Evolutionary conservation across 2,329 filamentous ascomycete genomes (phyloP), one percentile per base, ranked within the genome.

Genomic region (Talaromyces sp.): DNA sequence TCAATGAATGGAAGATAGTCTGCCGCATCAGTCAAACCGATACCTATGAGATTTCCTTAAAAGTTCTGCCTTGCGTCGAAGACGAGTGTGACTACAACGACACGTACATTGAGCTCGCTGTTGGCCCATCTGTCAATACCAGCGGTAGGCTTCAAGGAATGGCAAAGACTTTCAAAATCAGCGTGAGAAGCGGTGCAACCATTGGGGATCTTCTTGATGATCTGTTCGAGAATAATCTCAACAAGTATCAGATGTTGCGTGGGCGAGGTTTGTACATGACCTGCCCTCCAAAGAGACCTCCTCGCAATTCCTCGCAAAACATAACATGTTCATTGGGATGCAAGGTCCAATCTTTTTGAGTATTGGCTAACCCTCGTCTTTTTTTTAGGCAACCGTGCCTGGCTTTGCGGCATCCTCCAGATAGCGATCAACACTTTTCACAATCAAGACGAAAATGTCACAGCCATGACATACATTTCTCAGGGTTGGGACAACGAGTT

Each of bases 131-230:
- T 11, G n/a, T 56, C 1, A 39, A 22, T 17, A 17, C 1, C 3
- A 40, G 33, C n/a, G 54, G 54, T 0, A 39, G 41, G 35, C 22
- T 50, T 4, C 22, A 22, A 7, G 54, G 54, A 11, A 56, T 56
- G 43, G 35, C 54, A 6, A 56, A 56, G n/a, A 56, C 54, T 1
- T 37, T 56, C 10, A 50, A 40, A 33, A 33, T 56, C 10, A 17
- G 41, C 5, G 13, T 40, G 2, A 19, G 15, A 2, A 13, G 22
- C 5, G 41, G 36, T 6, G 25, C 33, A 2, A 56, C 54, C 2
- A 50, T 56, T 40, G 54, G 54, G 13, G 45, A 56, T 11, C 48
- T 56, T 19, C 13, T 56, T 3, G 54, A 56, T 21, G 54, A 50
- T 9, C 15, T 56, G 11, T 28, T 41, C 3, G 54, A 50, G 6